A percentile compares a stretch with the other conserved stretches of the same genome.
Conservation (phyloP, 768 basidiomycete species). For the Boletus subparvulus region DNA sequence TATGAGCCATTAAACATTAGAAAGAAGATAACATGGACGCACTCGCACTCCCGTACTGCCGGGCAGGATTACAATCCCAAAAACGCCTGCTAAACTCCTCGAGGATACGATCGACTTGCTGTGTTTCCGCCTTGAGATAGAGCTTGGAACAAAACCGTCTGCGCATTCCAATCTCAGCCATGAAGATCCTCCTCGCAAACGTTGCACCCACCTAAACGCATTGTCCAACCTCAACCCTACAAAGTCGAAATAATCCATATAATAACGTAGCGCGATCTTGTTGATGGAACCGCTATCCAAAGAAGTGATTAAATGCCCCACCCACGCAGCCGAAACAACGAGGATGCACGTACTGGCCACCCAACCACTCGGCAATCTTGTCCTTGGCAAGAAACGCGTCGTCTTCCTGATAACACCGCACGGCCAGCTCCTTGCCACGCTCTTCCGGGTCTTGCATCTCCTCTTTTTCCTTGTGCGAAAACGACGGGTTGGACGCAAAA, state of each 20-base stretch:
- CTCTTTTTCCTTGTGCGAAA: slow-evolving; percentile 51
- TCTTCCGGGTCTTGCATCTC: slow-evolving; percentile 58
- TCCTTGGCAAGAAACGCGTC: slow-evolving; percentile 74
- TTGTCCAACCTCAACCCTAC: slow-evolving; percentile 74
- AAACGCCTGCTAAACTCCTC: slow-evolving; percentile 89
- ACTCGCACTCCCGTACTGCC: slow-evolving; percentile 85
- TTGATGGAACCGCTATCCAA: slow-evolving; percentile 68
- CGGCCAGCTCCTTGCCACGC: slow-evolving; percentile 70
- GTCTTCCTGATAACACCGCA: slow-evolving; percentile 83
- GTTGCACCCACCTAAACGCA: slow-evolving; percentile 72
- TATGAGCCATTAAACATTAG: slow-evolving; percentile 1
- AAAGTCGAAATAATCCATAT: slow-evolving; percentile 91
- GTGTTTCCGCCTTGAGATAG: slow-evolving; percentile 93
- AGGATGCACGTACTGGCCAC: slow-evolving; percentile 72
- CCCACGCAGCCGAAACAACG: not conserved
- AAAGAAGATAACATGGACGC: slow-evolving; percentile 29
- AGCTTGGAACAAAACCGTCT: slow-evolving; percentile 90
- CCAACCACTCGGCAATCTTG: slow-evolving; percentile 96
- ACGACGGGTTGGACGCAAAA: slow-evolving; percentile 40
- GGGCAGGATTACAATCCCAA: slow-evolving; percentile 85
- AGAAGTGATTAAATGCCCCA: not conserved
- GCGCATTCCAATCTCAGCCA: not conserved
- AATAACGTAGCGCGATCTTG: slow-evolving; percentile 69
- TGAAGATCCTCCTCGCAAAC: not conserved
- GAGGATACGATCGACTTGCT: slow-evolving; percentile 95